phyloP scores from a whole-genome alignment of 345 rosid species.

The Iberis pinnata region DNA sequence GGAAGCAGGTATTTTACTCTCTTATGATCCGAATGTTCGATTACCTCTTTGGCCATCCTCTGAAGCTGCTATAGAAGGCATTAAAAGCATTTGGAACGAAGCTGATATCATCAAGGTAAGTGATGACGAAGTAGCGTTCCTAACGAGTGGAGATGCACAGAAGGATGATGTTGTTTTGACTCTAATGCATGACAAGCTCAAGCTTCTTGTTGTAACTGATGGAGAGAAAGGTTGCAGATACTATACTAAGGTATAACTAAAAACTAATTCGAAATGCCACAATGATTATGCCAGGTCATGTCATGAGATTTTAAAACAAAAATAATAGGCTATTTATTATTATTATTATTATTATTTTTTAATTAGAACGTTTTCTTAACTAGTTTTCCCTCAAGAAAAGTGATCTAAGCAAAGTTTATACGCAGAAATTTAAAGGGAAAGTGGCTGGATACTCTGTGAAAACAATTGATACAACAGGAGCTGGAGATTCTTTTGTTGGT shows the following conservation, averaged over 20 bases:
- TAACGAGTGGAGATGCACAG: constrained; percentile 43
- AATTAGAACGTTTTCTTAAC: no score
- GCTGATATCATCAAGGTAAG: constrained; percentile 61
- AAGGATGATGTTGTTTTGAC: constrained; percentile 52
- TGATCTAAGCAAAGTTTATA: neutral
- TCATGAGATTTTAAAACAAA: no score
- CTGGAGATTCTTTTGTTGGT: constrained; percentile 68
- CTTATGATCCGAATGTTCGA: constrained; percentile 62
- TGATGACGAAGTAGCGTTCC: constrained; percentile 54
- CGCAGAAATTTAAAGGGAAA: constrained; percentile 44
- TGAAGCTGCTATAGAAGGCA: constrained; percentile 51
- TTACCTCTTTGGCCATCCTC: constrained; percentile 64
- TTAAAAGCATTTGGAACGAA: constrained; percentile 55
- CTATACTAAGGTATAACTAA: constrained; percentile 50
- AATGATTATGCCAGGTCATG: no score
- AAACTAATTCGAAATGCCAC: no score
- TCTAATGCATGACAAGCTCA: constrained; percentile 48
- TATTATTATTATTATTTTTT: no score
- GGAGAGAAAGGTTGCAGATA: constrained; percentile 68
- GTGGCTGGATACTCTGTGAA: constrained; percentile 45
- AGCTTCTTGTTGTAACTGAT: constrained; percentile 57
- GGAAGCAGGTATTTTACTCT: constrained; percentile 45
- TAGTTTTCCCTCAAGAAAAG: no score
- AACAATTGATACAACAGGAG: constrained; percentile 59
- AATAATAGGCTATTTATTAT: no score